Base-by-base conservation (phyloP, 257 asterid species). In the Solanum chmielewskii region DNA sequence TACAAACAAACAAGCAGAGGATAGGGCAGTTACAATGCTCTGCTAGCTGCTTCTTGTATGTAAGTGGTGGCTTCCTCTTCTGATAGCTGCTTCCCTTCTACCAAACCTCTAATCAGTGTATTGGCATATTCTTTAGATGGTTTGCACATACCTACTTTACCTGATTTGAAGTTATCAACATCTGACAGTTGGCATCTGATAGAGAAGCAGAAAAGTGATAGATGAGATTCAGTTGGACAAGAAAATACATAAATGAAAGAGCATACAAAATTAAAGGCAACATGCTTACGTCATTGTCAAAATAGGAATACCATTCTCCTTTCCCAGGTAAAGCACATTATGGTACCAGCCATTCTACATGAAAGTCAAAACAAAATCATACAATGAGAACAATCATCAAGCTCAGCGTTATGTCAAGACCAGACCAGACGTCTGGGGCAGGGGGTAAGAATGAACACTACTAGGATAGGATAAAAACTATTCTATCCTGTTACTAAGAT, bases 241-340 rank as follows among this genome's bases (percentile, higher is more conserved):
- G 76, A 16, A 83, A 11, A 35, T 16, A 18, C 6, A 18, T 9
- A 35, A 80, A 73, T 25, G 16, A 39, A 78, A 56, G 47, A 62
- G 49, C 74, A 60, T 13, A 59, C 18, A 39, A 10, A 42, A 35
- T 25, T 41, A 84, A 78, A 88, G 37, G 78, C 76, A 29, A 74
- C 76, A 60, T 59, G 81, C 98, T 80, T 91, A 97, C 99, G 99
- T 96, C 99, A 97, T 92, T 29, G 99, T 95, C 88, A 97, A 93
- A 87, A 97, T 91, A 2, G 98, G 98, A 76, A 94, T 74, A 71
- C 83, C 94, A 7, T 91, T 89, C 91, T 95, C 98, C 90, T 93
- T 91, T 44, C 99, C 99, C 89, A 96, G 84, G 93, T 91, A 95
- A 47, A 95, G 87, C 75, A 95, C 97, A 76, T 96, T 96, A 41